Base-by-base conservation (phyloP, 768 basidiomycete species). In the Tricholoma hemisulphureum region DNA sequence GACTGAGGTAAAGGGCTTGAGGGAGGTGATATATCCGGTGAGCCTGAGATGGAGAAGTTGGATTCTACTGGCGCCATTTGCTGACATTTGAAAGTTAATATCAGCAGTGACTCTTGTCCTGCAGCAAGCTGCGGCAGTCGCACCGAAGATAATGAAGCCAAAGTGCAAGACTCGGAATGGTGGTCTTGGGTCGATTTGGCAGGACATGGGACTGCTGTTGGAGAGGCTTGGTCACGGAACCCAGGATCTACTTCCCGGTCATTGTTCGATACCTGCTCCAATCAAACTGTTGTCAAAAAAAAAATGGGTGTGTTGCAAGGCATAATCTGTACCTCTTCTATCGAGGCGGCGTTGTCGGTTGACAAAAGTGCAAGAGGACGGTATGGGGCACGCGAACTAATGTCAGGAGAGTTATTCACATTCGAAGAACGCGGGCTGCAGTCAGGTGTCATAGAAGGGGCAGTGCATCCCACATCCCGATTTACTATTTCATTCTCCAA, bases 1-100 rank as follows among this genome's bases (percentile, higher is more conserved):
- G 63, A 62, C 58, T 63, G 63, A 52, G 65, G 68, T 55, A 66
- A 64, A 10, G 32, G 50, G 28, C 52, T 55, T 58, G 18, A 58
- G 46, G 26, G 46, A 14, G 51, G 59, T 39, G 57, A 49, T 10
- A 48, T 34, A 26, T 9, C n/a, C 35, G 45, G 53, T 37, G 58
- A 51, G 9, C n/a, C n/a, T n/a, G 52, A n/a, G 31, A 51, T 11
- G 9, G 52, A 28, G 13, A 21, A 16, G 14, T 20, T 9, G 2
- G 31, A 28, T 41, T 39, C 39, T n/a, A 49, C 2, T 3, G 26
- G n/a, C 23, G 26, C 9, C 46, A n/a, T 28, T 6, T 28, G 16
- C 16, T 49, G 46, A 26, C 7, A 24, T 10, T 24, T 45, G 26
- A 9, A 28, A 18, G 2, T 29, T 1, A 49, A 8, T 18, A 10